A percentile compares a stretch with the other conserved stretches of the same genome.
Conservation (phyloP, 164 flowering plant genomes). For the Nelumbo lutea region DNA sequence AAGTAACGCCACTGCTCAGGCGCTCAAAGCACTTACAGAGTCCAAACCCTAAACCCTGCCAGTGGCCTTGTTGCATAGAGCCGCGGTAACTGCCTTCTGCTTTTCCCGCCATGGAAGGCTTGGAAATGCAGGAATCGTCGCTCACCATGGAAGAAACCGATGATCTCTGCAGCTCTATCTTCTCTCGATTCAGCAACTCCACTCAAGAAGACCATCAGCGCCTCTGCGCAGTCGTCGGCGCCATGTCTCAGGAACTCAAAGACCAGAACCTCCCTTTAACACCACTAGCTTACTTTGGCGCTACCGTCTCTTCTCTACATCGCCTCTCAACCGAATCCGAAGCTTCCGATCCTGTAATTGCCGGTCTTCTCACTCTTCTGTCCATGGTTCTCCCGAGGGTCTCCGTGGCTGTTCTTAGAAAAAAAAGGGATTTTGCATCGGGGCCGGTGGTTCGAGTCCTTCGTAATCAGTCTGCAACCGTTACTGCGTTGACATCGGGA, state of each 20-base stretch:
- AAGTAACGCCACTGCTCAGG: no score
- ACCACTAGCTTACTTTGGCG: conserved; percentile 64
- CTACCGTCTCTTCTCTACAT: conserved; percentile 53
- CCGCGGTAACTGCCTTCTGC: no score
- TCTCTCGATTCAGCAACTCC: conserved; percentile 47
- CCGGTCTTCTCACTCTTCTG: conserved; percentile 47
- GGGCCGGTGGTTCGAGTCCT: conserved; percentile 34
- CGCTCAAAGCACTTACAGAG: no score
- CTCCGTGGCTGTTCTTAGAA: conserved; percentile 36
- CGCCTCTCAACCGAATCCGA: conserved; percentile 32
- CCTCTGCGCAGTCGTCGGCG: conserved; percentile 66
- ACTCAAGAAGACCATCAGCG: conserved; percentile 56
- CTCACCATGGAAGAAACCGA: conserved; percentile 19
- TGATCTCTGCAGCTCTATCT: conserved; percentile 42
- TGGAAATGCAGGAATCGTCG: conserved; percentile 10
- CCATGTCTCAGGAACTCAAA: conserved; percentile 71
- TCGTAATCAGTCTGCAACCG: conserved; percentile 16
- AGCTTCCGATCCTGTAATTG: conserved; percentile 31
- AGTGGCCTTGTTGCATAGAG: no score
- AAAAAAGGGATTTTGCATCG: conserved; percentile 31
- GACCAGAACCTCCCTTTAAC: conserved; percentile 58
- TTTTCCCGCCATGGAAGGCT: conserved; percentile 22
- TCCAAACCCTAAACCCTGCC: no score
- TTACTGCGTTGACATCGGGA: conserved; percentile 31
- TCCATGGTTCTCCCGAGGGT: conserved; percentile 43